These are phyloP conservation scores for Candida ipomoeae DNA, from an alignment of 805 yeast species.

Conservation along the genomic window DNA sequence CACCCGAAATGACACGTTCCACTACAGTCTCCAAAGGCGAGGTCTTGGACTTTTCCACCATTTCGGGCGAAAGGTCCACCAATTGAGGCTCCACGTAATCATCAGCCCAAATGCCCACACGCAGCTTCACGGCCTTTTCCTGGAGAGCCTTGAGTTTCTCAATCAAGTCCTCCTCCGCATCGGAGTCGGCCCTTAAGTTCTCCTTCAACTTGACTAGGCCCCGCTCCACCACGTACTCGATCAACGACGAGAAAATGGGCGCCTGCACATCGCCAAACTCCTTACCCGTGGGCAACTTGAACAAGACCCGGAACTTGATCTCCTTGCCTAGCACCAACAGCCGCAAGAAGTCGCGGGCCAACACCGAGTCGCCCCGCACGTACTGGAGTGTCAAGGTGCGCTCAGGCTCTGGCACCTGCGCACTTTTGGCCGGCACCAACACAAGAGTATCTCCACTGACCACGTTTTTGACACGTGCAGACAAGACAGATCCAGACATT, in stretches of 20 bases:
- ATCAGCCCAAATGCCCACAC: slow-evolving; percentile 54
- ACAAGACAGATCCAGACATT: slow-evolving; percentile 1
- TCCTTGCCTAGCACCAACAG: slow-evolving; percentile 60
- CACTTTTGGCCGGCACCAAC: slow-evolving; percentile 45
- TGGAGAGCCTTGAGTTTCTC: slow-evolving; percentile 39
- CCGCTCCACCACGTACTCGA: slow-evolving; percentile 49
- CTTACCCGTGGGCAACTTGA: slow-evolving; percentile 50
- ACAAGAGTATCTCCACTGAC: slow-evolving; percentile 69
- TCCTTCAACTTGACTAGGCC: slow-evolving; percentile 65
- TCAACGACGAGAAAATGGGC: slow-evolving; percentile 58
- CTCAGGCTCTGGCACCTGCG: slow-evolving; percentile 48
- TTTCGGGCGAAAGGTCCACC: slow-evolving; percentile 27
- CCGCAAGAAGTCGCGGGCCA: slow-evolving; percentile 60
- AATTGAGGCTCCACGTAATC: slow-evolving; percentile 16
- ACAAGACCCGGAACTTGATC: slow-evolving; percentile 54
- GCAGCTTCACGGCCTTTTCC: slow-evolving; percentile 46
- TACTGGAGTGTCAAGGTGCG: slow-evolving; percentile 61
- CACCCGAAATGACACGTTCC: slow-evolving; percentile 76
- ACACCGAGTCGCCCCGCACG: slow-evolving; percentile 56
- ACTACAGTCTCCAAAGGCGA: slow-evolving; percentile 56
- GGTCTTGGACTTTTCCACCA: slow-evolving; percentile 32
- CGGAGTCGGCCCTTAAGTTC: slow-evolving; percentile 36
- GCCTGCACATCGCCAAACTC: slow-evolving; percentile 71
- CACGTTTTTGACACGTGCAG: slow-evolving; percentile 66
- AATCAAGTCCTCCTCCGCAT: slow-evolving; percentile 39